Percentiles rank a stretch among this genome's conserved stretches.
phyloP scores from a whole-genome alignment of 2,329 filamentous ascomycete genomes.

The Sporothrix schenckii region DNA sequence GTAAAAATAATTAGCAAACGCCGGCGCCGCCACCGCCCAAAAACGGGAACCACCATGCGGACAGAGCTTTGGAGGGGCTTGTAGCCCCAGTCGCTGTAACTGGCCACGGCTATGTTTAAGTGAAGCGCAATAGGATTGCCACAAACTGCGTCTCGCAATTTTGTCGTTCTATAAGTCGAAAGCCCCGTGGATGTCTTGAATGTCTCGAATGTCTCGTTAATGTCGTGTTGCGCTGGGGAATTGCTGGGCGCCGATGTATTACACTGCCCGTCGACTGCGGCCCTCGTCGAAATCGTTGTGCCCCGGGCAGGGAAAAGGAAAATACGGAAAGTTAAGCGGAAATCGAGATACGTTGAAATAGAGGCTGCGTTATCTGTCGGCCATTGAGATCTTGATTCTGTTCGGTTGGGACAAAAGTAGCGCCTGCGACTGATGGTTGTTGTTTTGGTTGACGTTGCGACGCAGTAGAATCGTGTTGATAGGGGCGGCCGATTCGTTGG shows the following conservation, averaged over 20 bases:
- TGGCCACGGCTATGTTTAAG: not conserved
- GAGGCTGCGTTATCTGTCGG: not conserved
- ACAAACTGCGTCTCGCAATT: too few species aligned
- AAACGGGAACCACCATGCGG: constrained; percentile 28
- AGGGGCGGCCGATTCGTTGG: not conserved
- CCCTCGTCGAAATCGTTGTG: not conserved
- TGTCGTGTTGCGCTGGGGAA: not conserved
- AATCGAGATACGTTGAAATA: not conserved
- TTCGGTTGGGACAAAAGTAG: not conserved
- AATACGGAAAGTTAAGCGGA: not conserved
- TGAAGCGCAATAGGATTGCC: not conserved
- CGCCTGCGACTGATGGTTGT: not conserved
- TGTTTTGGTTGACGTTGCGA: not conserved
- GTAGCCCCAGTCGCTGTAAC: not conserved
- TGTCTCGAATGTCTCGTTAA: not conserved
- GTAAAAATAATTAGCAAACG: constrained; percentile 27
- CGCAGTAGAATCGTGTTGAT: not conserved
- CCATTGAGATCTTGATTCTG: not conserved
- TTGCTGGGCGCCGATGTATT: not conserved
- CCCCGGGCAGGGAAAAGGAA: not conserved
- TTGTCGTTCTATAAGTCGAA: not conserved
- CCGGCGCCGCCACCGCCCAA: constrained; percentile 33
- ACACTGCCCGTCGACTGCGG: not conserved
- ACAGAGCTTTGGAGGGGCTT: not conserved
- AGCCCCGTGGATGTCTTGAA: not conserved